Conservation (phyloP, 257 asterid species). For the Penstemon newberryi region DNA sequence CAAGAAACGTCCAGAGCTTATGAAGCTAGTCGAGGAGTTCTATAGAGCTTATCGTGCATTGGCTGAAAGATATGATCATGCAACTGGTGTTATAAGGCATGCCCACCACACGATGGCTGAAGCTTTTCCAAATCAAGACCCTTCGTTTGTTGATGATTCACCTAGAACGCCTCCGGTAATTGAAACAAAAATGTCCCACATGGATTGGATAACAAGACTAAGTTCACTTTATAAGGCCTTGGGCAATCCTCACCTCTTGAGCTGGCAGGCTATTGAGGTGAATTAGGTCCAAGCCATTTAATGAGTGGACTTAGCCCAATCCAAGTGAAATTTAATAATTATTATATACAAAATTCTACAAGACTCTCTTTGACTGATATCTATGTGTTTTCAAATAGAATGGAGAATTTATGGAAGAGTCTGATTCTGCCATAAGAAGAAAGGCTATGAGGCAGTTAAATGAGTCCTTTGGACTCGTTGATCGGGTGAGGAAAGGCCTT, state of each 20-base stretch:
- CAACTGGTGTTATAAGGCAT: conserved; percentile 94
- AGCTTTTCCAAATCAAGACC: conserved; percentile 79
- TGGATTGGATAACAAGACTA: too few species aligned
- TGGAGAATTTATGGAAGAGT: conserved; percentile 51
- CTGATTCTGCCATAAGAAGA: conserved; percentile 40
- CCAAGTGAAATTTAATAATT: conserved; percentile 22
- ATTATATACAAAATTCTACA: conserved; percentile 32
- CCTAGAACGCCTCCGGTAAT: conserved; percentile 44
- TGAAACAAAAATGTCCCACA: conserved; percentile 10
- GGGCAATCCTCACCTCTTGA: too few species aligned
- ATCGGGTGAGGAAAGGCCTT: conserved; percentile 74
- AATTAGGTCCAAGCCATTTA: too few species aligned
- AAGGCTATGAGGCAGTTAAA: conserved; percentile 39
- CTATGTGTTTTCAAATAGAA: conserved; percentile 45
- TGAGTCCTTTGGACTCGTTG: conserved; percentile 42
- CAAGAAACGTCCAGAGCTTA: conserved; percentile 97
- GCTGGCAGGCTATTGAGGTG: too few species aligned
- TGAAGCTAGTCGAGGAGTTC: conserved; percentile 92
- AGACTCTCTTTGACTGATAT: conserved; percentile 27
- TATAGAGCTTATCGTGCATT: conserved; percentile 94
- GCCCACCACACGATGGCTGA: conserved; percentile 92
- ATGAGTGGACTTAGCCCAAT: too few species aligned
- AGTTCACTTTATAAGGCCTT: too few species aligned
- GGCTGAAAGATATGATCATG: conserved; percentile 97
- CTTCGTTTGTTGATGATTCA: conserved; percentile 64